phyloP scores from a whole-genome alignment of 2,329 filamentous ascomycete genomes.

The Fusarium floridanum region DNA sequence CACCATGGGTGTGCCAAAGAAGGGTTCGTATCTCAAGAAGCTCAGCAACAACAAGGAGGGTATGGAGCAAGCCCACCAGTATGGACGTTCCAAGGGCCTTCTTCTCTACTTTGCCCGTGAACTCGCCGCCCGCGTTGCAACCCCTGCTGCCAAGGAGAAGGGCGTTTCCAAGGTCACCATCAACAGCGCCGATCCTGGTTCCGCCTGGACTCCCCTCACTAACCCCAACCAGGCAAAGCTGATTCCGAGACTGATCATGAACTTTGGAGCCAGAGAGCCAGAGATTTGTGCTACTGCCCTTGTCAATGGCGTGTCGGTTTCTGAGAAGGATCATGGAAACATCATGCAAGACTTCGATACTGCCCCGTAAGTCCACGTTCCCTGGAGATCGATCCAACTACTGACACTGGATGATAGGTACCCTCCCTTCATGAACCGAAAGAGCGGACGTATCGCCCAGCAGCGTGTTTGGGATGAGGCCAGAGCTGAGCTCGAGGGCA shows the following conservation, averaged over 20 bases:
- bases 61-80: slow-evolving; percentile 54
- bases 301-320: slow-evolving; percentile 53
- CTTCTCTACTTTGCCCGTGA: slow-evolving; percentile 55
- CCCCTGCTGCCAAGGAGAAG: slow-evolving; percentile 29
- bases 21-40: slow-evolving; percentile 51
- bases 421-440: slow-evolving; percentile 53
- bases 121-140: slow-evolving; percentile 48
- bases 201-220: slow-evolving; percentile 55
- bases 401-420: slow-evolving; percentile 42
- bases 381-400: background rate
- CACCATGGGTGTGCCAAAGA: slow-evolving; percentile 51
- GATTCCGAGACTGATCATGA: slow-evolving; percentile 55
- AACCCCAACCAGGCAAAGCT: slow-evolving; percentile 52
- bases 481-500: slow-evolving; percentile 39
- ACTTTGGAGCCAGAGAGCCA: slow-evolving; percentile 53
- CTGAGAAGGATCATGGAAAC: slow-evolving; percentile 50
- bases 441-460: slow-evolving; percentile 40
- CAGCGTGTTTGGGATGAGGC: slow-evolving; percentile 44
- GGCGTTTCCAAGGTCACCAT: slow-evolving; percentile 50
- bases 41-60: slow-evolving; percentile 54
- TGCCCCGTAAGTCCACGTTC: slow-evolving; percentile 46
- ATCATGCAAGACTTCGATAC: slow-evolving; percentile 55
- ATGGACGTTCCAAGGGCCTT: slow-evolving; percentile 54
- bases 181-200: slow-evolving; percentile 55
- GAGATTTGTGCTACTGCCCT: slow-evolving; percentile 53